Conservation (phyloP, 73 alveolate genomes). For the Tetrahymena malaccensis region DNA sequence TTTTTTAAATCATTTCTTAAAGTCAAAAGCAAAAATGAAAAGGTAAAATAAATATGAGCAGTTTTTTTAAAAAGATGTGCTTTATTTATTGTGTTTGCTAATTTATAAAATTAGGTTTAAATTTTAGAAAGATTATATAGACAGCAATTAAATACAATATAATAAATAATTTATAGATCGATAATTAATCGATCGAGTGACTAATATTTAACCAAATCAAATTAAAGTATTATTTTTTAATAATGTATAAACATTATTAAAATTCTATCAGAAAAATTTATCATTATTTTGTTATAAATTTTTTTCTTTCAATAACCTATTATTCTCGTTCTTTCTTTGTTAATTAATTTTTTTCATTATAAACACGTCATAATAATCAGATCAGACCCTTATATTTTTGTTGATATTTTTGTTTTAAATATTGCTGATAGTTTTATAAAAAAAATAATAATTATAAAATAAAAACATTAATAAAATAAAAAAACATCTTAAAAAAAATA, state of each 20-base stretch:
- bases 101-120: too few species aligned
- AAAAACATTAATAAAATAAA: neutral
- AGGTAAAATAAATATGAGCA: neutral
- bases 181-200: neutral
- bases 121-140: neutral
- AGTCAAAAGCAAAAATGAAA: too few species aligned
- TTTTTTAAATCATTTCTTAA: too few species aligned
- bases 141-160: neutral
- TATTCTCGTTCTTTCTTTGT: neutral
- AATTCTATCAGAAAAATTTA: neutral
- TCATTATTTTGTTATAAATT: neutral
- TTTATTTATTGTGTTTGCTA: too few species aligned
- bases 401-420: neutral
- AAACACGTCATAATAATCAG: neutral
- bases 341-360: neutral
- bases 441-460: neutral
- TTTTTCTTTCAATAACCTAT: neutral
- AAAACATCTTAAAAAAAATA: neutral
- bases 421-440: neutral
- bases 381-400: neutral
- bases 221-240: too few species aligned
- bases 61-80: neutral
- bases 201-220: neutral
- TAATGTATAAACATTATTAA: too few species aligned
- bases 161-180: too few species aligned